Base-by-base conservation (phyloP, 1,284 basidiomycete species). In the Coniferiporia weirii region DNA sequence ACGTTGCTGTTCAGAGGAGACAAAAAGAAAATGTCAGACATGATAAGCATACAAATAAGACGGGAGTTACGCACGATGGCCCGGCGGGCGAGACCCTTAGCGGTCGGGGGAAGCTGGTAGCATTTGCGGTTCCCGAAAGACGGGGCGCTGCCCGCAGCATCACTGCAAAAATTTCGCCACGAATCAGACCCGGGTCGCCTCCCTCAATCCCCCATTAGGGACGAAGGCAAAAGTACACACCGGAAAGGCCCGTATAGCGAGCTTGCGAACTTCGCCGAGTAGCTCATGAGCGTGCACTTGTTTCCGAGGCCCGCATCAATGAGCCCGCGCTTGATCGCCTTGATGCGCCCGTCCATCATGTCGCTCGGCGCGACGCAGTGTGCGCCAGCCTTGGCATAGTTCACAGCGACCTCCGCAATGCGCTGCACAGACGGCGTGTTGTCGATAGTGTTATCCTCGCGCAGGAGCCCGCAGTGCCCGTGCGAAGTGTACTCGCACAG, bases 401-500 rank as follows among this genome's bases (percentile, higher is more conserved):
- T 87, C 52, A 98, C 79, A 0, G 97, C 95, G 19, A 99, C 95
- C 67, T 97, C 80, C 0, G 93, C 93, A 59, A 99, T 89, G 57
- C 96, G 88, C 34, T 78, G 78, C 4, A 94, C 92, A 12, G 91
- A 95, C 10, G 85, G 84, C 12, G 75, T 77, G 49, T 85, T 85
- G 72, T 93, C 76, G 73, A 95, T 88, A 1, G 85, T 84, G 13
- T 89, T 88, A 66, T 93, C 89, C 0, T 70, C 62, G 65, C 87
- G 73, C 32, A 96, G 83, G 61, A 94, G 71, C 32, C 97, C 97
- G 68, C 96, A 99, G 75, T 99, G 97, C 0, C 97, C 97, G 70
- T 99, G 95, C 52, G 92, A 92, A 10, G 97, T 98, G 79, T 99
- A 99, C 74, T 99, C 97, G 80, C 97, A 99, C n/a, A 99, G 84